Percentiles rank a stretch among this genome's conserved stretches.
Evolutionary conservation across 2,329 filamentous ascomycete genomes (phyloP).

Genomic region (Arthrobotrys sinensis): DNA sequence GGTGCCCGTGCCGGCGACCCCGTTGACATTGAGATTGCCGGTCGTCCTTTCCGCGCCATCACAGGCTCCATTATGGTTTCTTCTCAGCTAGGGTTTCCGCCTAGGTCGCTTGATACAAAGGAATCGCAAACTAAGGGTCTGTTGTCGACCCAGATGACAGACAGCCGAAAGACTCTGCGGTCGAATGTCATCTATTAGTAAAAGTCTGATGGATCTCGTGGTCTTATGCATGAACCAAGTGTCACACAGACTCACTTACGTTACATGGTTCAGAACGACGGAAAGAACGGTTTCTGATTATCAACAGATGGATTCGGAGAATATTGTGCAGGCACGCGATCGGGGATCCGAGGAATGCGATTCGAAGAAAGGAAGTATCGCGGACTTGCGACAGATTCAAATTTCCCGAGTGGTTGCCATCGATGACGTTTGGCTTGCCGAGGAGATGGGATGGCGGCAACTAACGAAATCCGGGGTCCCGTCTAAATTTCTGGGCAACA

Average conservation of each 20-base stretch:
- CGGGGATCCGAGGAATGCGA: slow-evolving; percentile 29
- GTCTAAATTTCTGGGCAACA: slow-evolving; percentile 45
- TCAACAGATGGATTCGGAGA: slow-evolving; percentile 34
- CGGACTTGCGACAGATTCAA: slow-evolving; percentile 42
- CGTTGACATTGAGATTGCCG: slow-evolving; percentile 44
- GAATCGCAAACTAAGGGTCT: slow-evolving; percentile 4
- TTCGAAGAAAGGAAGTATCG: slow-evolving; percentile 17
- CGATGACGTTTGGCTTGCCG: slow-evolving; percentile 60
- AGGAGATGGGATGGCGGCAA: slow-evolving; percentile 46
- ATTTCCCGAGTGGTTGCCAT: slow-evolving; percentile 39
- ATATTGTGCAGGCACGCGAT: slow-evolving; percentile 41
- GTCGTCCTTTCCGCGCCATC: slow-evolving; percentile 36
- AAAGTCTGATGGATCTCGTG: slow-evolving; percentile 25
- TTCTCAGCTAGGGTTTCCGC: slow-evolving; percentile 13
- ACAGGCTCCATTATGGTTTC: slow-evolving; percentile 15
- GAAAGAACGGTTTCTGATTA: slow-evolving; percentile 16
- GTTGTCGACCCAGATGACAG: slow-evolving; percentile 40
- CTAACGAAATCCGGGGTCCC: slow-evolving; percentile 52
- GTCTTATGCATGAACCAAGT: slow-evolving; percentile 22
- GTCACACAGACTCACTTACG: slow-evolving; percentile 44
- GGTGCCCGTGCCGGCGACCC: slow-evolving; percentile 31
- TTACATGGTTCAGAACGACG: slow-evolving; percentile 52
- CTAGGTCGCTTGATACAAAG: slow-evolving; percentile 13
- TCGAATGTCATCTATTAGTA: slow-evolving; percentile 34
- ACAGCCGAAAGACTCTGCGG: slow-evolving; percentile 31